A percentile compares a stretch with the other conserved stretches of the same genome.
Evolutionary conservation across 176 grass and related monocot species (phyloP).

Genomic region (Paspalum vaginatum): DNA sequence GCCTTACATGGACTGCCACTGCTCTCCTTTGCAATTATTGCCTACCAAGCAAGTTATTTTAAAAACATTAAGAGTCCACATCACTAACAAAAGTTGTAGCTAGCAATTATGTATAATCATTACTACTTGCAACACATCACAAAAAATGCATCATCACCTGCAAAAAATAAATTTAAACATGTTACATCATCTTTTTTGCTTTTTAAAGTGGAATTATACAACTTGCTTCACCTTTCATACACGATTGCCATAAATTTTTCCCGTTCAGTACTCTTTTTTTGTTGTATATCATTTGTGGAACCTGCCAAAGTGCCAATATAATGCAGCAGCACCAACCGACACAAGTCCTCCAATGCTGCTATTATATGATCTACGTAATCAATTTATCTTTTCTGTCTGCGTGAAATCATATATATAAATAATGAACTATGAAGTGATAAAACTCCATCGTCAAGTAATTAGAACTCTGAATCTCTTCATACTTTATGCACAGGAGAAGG

Average conservation of each 20-base stretch:
- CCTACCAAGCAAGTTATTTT: not conserved
- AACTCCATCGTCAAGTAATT: not conserved
- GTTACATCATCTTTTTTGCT: not conserved
- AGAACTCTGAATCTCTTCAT: not conserved
- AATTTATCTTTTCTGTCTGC: not conserved
- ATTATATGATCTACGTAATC: not conserved
- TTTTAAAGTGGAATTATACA: not conserved
- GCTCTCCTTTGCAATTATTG: not conserved
- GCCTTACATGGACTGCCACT: not conserved
- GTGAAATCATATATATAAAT: not conserved
- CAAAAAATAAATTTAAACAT: not conserved
- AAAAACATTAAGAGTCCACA: not conserved
- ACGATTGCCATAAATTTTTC: not conserved
- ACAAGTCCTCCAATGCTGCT: not conserved
- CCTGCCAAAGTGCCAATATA: not conserved
- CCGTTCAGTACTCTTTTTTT: not conserved
- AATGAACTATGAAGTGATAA: not conserved
- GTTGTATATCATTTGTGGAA: not conserved
- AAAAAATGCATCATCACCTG: not conserved
- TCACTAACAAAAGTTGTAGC: not conserved
- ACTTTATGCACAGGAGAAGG: constrained; percentile 15
- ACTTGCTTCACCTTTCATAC: not conserved
- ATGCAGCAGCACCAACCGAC: not conserved
- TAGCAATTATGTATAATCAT: not conserved
- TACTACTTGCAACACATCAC: not conserved